phyloP scores from a whole-genome alignment of 768 basidiomycete species.

The Gloeophyllum trabeum region DNA sequence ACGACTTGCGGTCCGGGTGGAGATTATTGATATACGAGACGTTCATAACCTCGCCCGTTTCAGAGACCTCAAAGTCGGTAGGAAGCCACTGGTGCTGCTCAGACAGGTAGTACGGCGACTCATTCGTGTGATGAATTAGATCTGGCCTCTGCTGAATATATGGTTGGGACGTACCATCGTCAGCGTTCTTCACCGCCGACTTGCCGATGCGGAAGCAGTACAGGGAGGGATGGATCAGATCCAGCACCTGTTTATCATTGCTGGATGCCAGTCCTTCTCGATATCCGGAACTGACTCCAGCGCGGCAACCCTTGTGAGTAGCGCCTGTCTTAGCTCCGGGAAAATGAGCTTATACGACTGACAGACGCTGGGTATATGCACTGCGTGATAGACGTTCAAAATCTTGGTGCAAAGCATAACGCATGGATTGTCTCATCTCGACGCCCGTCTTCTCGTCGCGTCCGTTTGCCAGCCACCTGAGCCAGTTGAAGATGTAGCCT shows the following conservation, averaged over 20 bases:
- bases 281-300: conserved; percentile 11
- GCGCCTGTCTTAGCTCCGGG: not conserved
- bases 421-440: conserved; percentile 1
- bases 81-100: not conserved
- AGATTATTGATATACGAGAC: not conserved
- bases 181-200: not conserved
- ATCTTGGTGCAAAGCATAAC: not conserved
- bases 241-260: conserved; percentile 14
- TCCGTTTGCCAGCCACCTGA: conserved; percentile 2
- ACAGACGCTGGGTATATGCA: not conserved
- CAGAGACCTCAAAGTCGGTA: not conserved
- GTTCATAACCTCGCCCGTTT: not conserved
- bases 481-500: conserved; percentile 6
- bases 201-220: conserved; percentile 10
- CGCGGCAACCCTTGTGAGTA: not conserved
- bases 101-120: not conserved
- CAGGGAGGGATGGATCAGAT: conserved; percentile 16
- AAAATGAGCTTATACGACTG: not conserved
- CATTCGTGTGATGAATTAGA: not conserved
- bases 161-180: not conserved
- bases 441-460: conserved; percentile 8
- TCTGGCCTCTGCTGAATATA: not conserved
- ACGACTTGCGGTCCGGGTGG: not conserved
- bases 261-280: conserved; percentile 16
- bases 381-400: not conserved